Evolutionary conservation across 257 asterid genomes (phyloP).

Genomic region (Solanum chaucha): DNA sequence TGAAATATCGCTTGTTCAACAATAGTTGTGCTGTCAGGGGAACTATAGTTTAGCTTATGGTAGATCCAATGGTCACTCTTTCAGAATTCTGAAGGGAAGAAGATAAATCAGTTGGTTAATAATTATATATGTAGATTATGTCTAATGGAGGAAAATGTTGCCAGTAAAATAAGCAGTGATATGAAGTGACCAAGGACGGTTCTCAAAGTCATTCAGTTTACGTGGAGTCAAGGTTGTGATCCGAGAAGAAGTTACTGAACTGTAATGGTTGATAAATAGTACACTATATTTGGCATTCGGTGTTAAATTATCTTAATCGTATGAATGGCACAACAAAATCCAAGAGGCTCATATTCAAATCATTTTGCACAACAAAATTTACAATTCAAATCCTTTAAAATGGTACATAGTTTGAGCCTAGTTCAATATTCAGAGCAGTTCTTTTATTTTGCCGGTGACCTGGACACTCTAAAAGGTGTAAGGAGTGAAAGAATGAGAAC

Average conservation of each 20-base stretch:
- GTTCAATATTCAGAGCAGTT: neutral
- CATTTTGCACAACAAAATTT: neutral
- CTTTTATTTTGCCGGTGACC: neutral
- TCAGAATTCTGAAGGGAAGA: neutral
- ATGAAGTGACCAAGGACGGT: neutral
- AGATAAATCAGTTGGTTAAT: neutral
- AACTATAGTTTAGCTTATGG: neutral
- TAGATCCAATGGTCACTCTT: neutral
- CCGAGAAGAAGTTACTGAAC: neutral
- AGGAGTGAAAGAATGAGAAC: neutral
- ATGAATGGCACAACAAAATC: neutral
- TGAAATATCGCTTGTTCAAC: neutral
- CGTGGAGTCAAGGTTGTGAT: neutral
- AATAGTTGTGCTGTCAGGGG: neutral
- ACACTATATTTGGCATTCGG: neutral
- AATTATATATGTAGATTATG: neutral
- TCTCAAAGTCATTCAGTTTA: neutral
- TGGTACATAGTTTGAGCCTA: neutral
- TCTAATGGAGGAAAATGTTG: neutral
- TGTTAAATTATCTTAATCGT: neutral
- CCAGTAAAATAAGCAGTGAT: neutral
- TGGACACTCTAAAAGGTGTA: neutral
- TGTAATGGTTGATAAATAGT: neutral
- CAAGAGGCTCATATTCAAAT: neutral
- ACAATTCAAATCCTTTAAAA: no score